A percentile compares a stretch with the other conserved stretches of the same genome.
These are phyloP conservation scores for Populus trichocarpa DNA, from an alignment of 441 rosid genomes.

Conservation along the genomic window DNA sequence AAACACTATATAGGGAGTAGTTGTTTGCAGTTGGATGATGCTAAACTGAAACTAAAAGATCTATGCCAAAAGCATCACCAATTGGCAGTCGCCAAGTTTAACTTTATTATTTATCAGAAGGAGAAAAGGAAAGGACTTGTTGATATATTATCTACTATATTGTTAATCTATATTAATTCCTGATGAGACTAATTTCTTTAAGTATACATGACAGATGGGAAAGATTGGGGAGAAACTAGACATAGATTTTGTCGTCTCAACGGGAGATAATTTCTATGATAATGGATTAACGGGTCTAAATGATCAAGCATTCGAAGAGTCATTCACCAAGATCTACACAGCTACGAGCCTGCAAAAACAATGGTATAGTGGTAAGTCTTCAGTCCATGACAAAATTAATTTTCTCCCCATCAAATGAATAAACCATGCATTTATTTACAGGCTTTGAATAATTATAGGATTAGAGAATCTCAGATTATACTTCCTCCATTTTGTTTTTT, in stretches of 20 bases:
- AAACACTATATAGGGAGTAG: neutral
- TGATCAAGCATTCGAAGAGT: conserved; percentile 15
- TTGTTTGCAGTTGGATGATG: neutral
- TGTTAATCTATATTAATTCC: neutral
- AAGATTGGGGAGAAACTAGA: conserved; percentile 18
- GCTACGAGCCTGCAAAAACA: conserved; percentile 19
- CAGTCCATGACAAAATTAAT: neutral
- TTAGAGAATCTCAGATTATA: neutral
- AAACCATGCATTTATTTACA: neutral
- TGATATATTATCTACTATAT: neutral
- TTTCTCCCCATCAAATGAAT: neutral
- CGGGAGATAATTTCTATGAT: conserved; percentile 25
- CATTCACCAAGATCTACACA: conserved; percentile 11
- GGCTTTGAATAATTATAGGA: neutral
- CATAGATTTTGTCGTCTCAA: conserved; percentile 20
- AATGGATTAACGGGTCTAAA: conserved; percentile 14
- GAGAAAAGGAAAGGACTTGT: neutral
- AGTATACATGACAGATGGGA: conserved; percentile 19
- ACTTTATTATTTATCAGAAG: neutral
- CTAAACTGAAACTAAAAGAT: neutral
- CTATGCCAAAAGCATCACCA: neutral
- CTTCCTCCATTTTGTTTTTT: neutral
- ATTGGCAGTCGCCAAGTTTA: neutral
- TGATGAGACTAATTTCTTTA: neutral
- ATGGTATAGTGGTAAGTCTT: conserved; percentile 20